These are phyloP conservation scores for Ophiosphaerella herpotricha DNA, from an alignment of 2,329 filamentous ascomycete species.

Conservation along the genomic window DNA sequence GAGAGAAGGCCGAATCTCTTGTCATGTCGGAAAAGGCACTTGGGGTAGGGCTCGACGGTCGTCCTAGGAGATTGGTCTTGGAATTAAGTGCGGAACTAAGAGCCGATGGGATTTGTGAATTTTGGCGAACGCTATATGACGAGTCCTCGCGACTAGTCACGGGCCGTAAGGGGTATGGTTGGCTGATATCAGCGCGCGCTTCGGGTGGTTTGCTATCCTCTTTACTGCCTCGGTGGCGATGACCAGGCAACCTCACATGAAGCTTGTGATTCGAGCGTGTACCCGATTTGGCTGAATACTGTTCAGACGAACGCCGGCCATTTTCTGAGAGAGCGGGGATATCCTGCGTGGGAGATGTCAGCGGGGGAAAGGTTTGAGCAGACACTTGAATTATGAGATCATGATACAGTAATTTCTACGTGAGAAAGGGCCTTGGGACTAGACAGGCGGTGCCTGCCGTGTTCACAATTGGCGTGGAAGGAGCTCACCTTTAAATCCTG, in stretches of 20 bases:
- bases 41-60: slow-evolving; percentile 81
- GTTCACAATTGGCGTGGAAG: too few species aligned
- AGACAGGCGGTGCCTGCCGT: not conserved
- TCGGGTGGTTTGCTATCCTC: slow-evolving; percentile 55
- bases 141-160: slow-evolving; percentile 77
- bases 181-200: slow-evolving; percentile 40
- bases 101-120: slow-evolving; percentile 55
- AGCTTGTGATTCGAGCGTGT: slow-evolving; percentile 62
- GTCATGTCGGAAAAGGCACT: slow-evolving; percentile 68
- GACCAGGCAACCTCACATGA: slow-evolving; percentile 63
- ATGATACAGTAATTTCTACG: not conserved
- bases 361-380: not conserved
- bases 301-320: slow-evolving; percentile 41
- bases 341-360: slow-evolving; percentile 25
- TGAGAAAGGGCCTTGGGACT: not conserved
- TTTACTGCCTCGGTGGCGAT: slow-evolving; percentile 64
- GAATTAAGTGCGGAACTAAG: slow-evolving; percentile 57
- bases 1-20: slow-evolving; percentile 48
- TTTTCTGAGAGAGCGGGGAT: slow-evolving; percentile 39
- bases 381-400: not conserved
- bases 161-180: slow-evolving; percentile 67
- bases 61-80: slow-evolving; percentile 57
- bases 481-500: slow-evolving; percentile 73
- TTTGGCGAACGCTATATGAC: slow-evolving; percentile 52
- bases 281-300: slow-evolving; percentile 55